phyloP scores from a whole-genome alignment of 129 eudicot genomes.

The Calendula officinalis region DNA sequence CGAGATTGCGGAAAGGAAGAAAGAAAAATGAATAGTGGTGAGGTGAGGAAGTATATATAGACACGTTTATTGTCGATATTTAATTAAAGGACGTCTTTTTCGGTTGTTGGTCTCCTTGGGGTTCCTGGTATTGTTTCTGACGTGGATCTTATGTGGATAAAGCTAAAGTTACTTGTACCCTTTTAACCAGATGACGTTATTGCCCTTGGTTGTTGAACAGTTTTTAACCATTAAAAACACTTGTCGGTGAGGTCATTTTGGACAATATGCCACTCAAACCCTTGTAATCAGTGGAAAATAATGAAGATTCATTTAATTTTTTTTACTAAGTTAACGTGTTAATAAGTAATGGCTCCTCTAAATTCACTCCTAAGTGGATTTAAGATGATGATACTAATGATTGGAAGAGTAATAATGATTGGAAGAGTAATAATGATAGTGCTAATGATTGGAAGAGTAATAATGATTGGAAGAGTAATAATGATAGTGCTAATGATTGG shows the following conservation, averaged over 20 bases:
- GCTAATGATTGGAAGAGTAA: no score
- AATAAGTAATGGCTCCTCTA: no score
- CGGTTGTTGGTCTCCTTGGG: slow-evolving; percentile 1
- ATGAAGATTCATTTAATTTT: background rate
- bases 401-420: no score
- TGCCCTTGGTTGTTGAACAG: background rate
- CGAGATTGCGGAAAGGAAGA: slow-evolving; percentile 23
- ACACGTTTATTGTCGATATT: slow-evolving; percentile 21
- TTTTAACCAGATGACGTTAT: background rate
- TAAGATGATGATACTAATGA: no score
- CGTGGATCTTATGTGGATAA: slow-evolving; percentile 34
- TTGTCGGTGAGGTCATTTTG: slow-evolving; percentile 20
- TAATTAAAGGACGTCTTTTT: slow-evolving; percentile 1
- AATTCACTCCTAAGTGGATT: no score
- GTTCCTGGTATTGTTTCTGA: slow-evolving; percentile 10
- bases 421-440: no score
- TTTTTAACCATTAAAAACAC: background rate
- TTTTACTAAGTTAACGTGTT: background rate
- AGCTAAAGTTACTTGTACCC: slow-evolving; percentile 9
- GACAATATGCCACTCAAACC: background rate
- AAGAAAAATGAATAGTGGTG: background rate
- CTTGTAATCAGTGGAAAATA: background rate
- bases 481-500: no score
- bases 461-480: no score
- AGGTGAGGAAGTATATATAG: slow-evolving; percentile 19